Percentiles rank a stretch among this genome's conserved stretches.
phyloP scores from a whole-genome alignment of 805 yeast genomes.

The Monosporozyma yasuniensis region DNA sequence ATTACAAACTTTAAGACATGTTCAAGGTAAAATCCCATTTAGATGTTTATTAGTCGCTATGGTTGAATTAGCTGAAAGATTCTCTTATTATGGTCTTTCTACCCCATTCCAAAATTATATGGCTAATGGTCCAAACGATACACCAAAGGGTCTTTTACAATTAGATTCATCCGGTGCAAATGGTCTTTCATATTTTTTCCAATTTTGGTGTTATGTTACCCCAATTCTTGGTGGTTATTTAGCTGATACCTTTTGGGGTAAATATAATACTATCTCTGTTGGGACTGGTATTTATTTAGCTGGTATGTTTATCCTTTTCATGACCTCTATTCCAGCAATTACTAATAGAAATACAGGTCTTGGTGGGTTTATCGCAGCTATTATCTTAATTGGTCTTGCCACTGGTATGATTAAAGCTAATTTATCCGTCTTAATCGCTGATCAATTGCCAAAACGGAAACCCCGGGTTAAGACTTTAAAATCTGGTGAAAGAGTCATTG shows the following conservation, averaged over 20 bases:
- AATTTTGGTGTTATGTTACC: slow-evolving; percentile 75
- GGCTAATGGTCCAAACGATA: slow-evolving; percentile 43
- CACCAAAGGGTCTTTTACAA: slow-evolving; percentile 46
- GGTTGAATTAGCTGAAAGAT: slow-evolving; percentile 75
- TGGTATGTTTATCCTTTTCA: slow-evolving; percentile 56
- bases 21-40: slow-evolving; percentile 39
- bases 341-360: slow-evolving; percentile 44
- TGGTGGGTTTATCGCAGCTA: slow-evolving; percentile 46
- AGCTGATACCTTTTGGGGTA: slow-evolving; percentile 69
- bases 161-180: slow-evolving; percentile 58
- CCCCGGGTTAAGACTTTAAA: slow-evolving; percentile 50
- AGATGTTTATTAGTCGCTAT: slow-evolving; percentile 46
- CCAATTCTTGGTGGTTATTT: slow-evolving; percentile 70
- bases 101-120: slow-evolving; percentile 75
- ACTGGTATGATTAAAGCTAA: slow-evolving; percentile 78
- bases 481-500: slow-evolving; percentile 57
- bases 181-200: slow-evolving; percentile 65
- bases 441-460: slow-evolving; percentile 54
- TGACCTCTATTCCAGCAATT: slow-evolving; percentile 56
- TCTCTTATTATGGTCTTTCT: slow-evolving; percentile 69
- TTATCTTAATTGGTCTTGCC: slow-evolving; percentile 55
- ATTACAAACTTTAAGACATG: slow-evolving; percentile 22
- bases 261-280: slow-evolving; percentile 55
- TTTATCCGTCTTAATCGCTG: slow-evolving; percentile 61
- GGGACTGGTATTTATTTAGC: slow-evolving; percentile 50